These are phyloP conservation scores for Lepiota brunneoincarnata DNA, from an alignment of 768 basidiomycete species.

Conservation along the genomic window DNA sequence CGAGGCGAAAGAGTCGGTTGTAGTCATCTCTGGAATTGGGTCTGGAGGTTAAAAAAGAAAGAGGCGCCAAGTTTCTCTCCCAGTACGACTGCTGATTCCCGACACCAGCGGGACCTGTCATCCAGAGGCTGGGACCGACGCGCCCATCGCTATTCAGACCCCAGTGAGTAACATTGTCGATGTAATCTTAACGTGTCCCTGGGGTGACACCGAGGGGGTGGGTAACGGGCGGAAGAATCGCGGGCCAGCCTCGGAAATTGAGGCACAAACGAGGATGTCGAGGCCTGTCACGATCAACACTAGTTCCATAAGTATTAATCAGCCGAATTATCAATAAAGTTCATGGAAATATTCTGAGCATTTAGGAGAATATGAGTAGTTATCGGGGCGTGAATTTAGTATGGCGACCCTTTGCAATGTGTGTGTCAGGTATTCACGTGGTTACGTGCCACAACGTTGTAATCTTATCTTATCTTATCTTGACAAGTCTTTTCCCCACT, in stretches of 20 bases:
- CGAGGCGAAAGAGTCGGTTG: not conserved
- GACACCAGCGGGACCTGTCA: conserved; percentile 2
- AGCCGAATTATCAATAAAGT: no score
- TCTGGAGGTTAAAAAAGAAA: conserved; percentile 1
- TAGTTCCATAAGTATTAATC: no score
- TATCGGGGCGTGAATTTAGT: no score
- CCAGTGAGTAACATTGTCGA: conserved; percentile 30
- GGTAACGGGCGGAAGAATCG: not conserved
- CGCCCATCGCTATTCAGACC: not conserved
- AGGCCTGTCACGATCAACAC: not conserved
- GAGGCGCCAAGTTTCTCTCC: not conserved
- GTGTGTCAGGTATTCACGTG: no score
- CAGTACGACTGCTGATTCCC: conserved; percentile 1
- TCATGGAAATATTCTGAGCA: no score
- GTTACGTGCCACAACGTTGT: no score
- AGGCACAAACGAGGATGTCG: not conserved
- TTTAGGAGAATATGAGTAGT: no score
- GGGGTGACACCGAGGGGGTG: not conserved
- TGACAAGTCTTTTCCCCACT: no score
- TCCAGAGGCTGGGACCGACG: not conserved
- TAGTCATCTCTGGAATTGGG: not conserved
- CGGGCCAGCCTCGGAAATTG: not conserved
- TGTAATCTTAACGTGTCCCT: conserved; percentile 40
- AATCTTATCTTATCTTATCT: no score
- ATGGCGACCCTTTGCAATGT: no score